phyloP scores from a whole-genome alignment of 2,329 filamentous ascomycete genomes.

The Diatrype stigma region DNA sequence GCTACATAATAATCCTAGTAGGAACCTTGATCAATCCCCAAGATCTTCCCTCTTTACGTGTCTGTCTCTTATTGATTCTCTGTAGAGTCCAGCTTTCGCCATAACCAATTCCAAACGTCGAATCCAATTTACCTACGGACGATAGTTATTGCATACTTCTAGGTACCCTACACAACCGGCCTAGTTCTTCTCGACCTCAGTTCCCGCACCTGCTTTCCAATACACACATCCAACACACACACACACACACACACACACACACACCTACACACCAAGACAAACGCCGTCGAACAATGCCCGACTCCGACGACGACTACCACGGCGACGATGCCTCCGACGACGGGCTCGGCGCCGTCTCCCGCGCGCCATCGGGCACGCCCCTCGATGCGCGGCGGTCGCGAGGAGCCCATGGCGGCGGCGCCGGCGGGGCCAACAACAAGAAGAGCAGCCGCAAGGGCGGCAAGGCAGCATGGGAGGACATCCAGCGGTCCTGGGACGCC shows the following conservation, averaged over 20 bases:
- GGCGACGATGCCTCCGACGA: slow-evolving; percentile 61
- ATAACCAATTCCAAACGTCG: background rate
- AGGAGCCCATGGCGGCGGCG: slow-evolving; percentile 20
- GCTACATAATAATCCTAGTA: too few species aligned
- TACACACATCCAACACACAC: background rate
- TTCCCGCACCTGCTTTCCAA: background rate
- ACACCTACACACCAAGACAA: background rate
- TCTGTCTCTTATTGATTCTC: background rate
- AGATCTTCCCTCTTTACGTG: background rate
- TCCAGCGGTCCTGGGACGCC: slow-evolving; percentile 66
- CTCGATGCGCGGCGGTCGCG: slow-evolving; percentile 15
- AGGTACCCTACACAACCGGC: background rate
- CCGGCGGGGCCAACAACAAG: slow-evolving; percentile 29
- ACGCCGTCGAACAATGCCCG: slow-evolving; percentile 50
- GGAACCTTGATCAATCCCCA: too few species aligned
- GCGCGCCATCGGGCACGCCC: slow-evolving; percentile 34
- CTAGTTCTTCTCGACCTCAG: background rate
- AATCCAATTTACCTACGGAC: background rate
- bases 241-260: background rate
- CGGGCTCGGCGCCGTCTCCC: slow-evolving; percentile 49
- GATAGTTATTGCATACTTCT: background rate
- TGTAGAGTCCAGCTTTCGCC: background rate
- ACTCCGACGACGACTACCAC: slow-evolving; percentile 69
- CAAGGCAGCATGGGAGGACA: slow-evolving; percentile 62
- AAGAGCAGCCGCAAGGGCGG: slow-evolving; percentile 27